Conservation (phyloP, 164 flowering plant species). For the Nymphaea thermarum region DNA sequence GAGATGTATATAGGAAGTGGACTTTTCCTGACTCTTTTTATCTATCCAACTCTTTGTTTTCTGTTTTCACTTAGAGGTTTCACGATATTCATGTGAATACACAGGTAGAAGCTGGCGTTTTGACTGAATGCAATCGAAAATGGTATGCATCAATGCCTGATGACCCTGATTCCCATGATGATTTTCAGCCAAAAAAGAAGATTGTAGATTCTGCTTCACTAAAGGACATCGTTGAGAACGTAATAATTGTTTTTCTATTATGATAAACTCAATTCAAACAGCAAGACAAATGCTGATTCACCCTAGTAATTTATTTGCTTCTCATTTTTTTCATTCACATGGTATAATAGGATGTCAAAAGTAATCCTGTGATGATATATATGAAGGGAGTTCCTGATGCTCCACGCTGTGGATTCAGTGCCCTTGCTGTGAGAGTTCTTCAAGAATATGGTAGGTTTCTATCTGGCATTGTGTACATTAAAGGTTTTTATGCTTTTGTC, state of each 20-base stretch:
- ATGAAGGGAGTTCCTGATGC: conserved; percentile 88
- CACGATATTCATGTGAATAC: not conserved
- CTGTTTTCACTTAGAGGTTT: not conserved
- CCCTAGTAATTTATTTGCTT: not conserved
- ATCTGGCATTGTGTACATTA: not conserved
- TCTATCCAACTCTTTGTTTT: too few species aligned
- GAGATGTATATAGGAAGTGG: too few species aligned
- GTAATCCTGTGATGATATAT: conserved; percentile 81
- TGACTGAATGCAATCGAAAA: conserved; percentile 11
- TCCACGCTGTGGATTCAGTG: conserved; percentile 89
- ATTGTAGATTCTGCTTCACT: conserved; percentile 31
- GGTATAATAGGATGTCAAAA: conserved; percentile 69
- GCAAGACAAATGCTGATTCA: not conserved
- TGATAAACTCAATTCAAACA: not conserved
- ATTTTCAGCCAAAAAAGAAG: conserved; percentile 70
- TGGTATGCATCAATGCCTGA: conserved; percentile 24
- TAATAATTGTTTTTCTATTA: conserved; percentile 6
- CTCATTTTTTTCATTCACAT: not conserved
- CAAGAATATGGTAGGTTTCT: conserved; percentile 54
- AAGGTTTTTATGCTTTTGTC: too few species aligned
- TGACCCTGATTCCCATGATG: conserved; percentile 86
- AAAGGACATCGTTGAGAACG: conserved; percentile 73
- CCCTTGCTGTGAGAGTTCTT: conserved; percentile 77
- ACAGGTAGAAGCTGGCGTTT: not conserved
- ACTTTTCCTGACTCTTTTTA: too few species aligned